Evolutionary conservation across 441 rosid genomes (phyloP), one percentile per base, ranked within the genome.

Genomic region (Viola pubescens): DNA sequence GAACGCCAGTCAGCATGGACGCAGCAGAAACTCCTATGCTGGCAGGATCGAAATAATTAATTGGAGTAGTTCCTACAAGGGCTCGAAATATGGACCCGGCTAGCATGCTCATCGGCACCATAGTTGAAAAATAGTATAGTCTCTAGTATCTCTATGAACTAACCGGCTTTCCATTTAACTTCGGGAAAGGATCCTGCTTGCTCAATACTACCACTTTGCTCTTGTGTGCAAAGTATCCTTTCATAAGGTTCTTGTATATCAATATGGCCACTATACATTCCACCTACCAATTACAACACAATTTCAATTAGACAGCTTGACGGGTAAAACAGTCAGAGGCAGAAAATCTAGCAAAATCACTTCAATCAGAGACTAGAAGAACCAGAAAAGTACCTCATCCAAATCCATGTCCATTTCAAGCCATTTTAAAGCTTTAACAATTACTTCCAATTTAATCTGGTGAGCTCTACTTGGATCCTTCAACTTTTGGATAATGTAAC

Each of bases 181-280:
- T 85, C 44, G 98, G 96, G 72, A 89, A 89, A 62, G 96, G 94
- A 69, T 87, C 97, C 70, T 89, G 96, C 81, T 92, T 87, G 83
- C 98, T 92, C 79, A 92, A 72, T 37, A 85, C 98, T 44, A 89
- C 88, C 54, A 92, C 97, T 73, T 89, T 87, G 75, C 96, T 92
- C 74, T 89, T 89, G 79, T 89, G 96, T 5, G 97, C 92, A 50
- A 87, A 87, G 75, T 86, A 89, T 5, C 96, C 96, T 67, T 87
- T 92, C 64, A 84, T 72, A 5, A 87, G 94, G 75, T 89, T 89
- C 77, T 87, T 92, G 91, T 86, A 70, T 67, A 89, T 89, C 63
- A 89, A 65, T 38, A 87, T 89, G 64, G 91, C 81, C 79, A 89
- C 85, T 63, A 89, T 84, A 63, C 98, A 89, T 71, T 92, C 98